Conservation (phyloP, 2,329 filamentous ascomycete genomes). For the Emydomyces testavorans region DNA sequence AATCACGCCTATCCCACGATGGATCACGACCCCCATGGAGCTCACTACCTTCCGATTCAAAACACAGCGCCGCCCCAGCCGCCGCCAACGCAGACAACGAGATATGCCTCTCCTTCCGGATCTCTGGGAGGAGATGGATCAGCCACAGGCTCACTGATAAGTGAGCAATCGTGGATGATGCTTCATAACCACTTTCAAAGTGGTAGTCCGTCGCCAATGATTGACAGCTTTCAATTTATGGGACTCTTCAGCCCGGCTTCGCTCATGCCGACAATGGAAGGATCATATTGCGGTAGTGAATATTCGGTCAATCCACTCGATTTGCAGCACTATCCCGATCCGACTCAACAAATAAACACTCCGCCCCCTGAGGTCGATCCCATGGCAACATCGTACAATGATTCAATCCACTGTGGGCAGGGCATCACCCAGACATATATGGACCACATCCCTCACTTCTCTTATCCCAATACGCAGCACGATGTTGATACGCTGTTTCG, state of each 20-base stretch:
- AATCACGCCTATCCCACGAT: conserved; percentile 2
- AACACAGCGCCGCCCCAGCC: conserved; percentile 1
- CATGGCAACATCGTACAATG: neutral
- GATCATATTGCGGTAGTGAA: conserved; percentile 16
- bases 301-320: conserved; percentile 17
- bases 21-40: conserved; percentile 10
- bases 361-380: conserved; percentile 3
- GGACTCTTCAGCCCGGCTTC: conserved; percentile 8
- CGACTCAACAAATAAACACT: conserved; percentile 14
- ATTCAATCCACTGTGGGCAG: neutral
- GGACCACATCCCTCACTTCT: neutral
- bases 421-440: neutral
- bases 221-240: conserved; percentile 10
- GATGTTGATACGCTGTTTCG: conserved; percentile 2
- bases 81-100: conserved; percentile 1
- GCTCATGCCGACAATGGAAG: conserved; percentile 5
- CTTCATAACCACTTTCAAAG: conserved; percentile 9
- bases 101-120: conserved; percentile 15
- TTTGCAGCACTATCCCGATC: conserved; percentile 20
- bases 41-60: conserved; percentile 7
- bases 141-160: conserved; percentile 12
- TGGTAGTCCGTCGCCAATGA: conserved; percentile 10
- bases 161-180: conserved; percentile 16
- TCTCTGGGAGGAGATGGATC: conserved; percentile 16
- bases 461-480: neutral